Evolutionary conservation across 345 rosid species (phyloP), one percentile per base, ranked within the genome.

Genomic region (Aethionema arabicum): DNA sequence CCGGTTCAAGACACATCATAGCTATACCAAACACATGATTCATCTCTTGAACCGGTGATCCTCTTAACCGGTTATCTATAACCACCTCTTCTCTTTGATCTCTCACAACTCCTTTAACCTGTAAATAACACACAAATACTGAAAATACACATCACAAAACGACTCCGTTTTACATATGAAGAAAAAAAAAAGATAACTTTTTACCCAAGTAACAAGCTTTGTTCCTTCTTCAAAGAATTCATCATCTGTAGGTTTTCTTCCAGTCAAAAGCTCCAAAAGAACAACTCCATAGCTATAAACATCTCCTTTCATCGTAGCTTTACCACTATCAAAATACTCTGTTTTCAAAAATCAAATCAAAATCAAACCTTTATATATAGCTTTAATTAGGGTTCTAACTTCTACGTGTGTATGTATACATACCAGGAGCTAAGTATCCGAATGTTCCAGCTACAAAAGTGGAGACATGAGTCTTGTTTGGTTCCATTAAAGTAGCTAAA

Each of bases 261-360:
- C 91, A 0, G 96, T 84, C 57, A 89, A 65, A 61, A 87, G 83
- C 78, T 93, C 97, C 1, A 92, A 71, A 52, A 89, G 66, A 39
- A 92, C 85, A 48, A 89, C 96, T 6, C 99, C 91, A 5, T 80
- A 89, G 72, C 97, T 89, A 64, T 85, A 92, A 37, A 92, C 86
- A 77, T 89, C 97, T 14, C 85, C 96, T 76, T 89, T 92, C 46
- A 65, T 74, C 3, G 91, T 85, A 5, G 91, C 95, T 70, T 83
- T 89, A 32, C 93, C 85, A 0, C 90, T 84, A 66, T 89, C 95
- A 5, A 85, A 92, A 66, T 85, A 92, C 73, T 92, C 87, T 87
- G 80, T 56, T 54, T 21, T 0, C 2, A 30, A 9, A 38, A 47
- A 45, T 66, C 62, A 68, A 46, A 37, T 4, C 42, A 42, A 40